Percentiles rank a stretch among this genome's conserved stretches.
Evolutionary conservation across 768 basidiomycete species (phyloP).

Genomic region (Collybia nuda): DNA sequence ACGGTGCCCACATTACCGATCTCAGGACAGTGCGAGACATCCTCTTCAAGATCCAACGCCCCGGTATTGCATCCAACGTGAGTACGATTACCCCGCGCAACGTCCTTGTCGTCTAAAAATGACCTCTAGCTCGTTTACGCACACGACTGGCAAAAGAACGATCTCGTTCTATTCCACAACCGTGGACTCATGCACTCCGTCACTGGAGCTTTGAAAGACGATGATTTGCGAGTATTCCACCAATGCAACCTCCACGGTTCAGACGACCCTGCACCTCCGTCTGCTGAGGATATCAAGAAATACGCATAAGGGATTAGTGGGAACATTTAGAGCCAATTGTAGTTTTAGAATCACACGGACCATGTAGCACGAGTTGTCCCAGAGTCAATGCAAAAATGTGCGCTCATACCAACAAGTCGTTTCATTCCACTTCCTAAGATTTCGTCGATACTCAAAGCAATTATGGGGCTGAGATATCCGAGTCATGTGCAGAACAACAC

Average conservation of each 20-base stretch:
- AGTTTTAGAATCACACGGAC: too few relatives aligned
- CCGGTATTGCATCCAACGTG: constrained; percentile 80
- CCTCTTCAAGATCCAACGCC: constrained; percentile 84
- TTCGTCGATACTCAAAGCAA: too few relatives aligned
- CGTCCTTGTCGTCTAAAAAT: not conserved
- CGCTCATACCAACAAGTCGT: too few relatives aligned
- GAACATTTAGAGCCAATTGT: too few relatives aligned
- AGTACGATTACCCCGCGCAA: constrained; percentile 15
- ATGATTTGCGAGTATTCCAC: constrained; percentile 74
- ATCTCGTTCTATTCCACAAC: constrained; percentile 86
- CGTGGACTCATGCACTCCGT: constrained; percentile 80
- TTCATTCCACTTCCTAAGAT: too few relatives aligned
- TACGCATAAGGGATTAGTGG: constrained; percentile 40
- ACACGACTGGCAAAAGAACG: constrained; percentile 70
- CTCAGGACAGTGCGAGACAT: constrained; percentile 70
- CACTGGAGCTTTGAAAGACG: constrained; percentile 66
- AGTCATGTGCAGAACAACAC: too few relatives aligned
- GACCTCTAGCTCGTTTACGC: constrained; percentile 70
- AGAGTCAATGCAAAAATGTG: too few relatives aligned
- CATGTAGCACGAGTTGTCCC: too few relatives aligned
- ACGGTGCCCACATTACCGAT: constrained; percentile 76
- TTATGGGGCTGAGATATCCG: too few relatives aligned
- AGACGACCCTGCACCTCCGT: constrained; percentile 67
- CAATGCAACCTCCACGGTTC: constrained; percentile 88
- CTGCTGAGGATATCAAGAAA: constrained; percentile 57